Evolutionary conservation across 441 rosid species (phyloP), one percentile per base, ranked within the genome.

Genomic region (Populus hybrid): DNA sequence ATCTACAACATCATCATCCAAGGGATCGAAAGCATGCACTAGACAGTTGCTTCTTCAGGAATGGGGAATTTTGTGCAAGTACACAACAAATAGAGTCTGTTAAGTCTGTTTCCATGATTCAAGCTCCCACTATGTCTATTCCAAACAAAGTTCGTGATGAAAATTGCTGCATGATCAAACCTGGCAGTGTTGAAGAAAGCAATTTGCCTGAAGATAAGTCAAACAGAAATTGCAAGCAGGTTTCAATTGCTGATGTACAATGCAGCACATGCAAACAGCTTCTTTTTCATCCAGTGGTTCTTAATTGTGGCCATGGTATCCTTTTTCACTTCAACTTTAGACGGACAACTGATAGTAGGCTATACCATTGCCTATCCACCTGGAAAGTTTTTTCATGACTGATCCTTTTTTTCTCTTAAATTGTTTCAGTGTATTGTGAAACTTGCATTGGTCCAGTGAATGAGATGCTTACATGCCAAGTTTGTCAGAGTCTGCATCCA

Each of bases 231-330:
- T 57, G 71, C 72, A 74, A 79, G 80, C 75, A 80, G 72, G 64
- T 91, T 73, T 84, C 87, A 40, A 74, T 77, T 79, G 80, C 78
- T 4, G 96, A 93, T 84, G 84, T 86, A 76, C 87, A 85, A 64
- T 93, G 98, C 79, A 16, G 81, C 57, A 84, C 88, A 65, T 94
- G 98, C 90, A 87, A 88, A 79, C 86, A 90, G 74, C 76, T 93
- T 73, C 89, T 91, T 23, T 82, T 86, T 71, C 88, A 42, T 76
- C 93, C 98, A 0, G 84, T 91, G 36, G 86, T 83, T 75, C 96
- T 93, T 76, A 93, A 95, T 30, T 30, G 32, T 30, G 32, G 32
- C 32, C 32, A 30, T 30, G 32, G 32, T 30, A 30, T 30, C 32
- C 35, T 67, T 80, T 70, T 73, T 68, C 74, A 57, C 32, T 23